Conservation (phyloP, 345 rosid genomes). For the Salix koriyanagi region DNA sequence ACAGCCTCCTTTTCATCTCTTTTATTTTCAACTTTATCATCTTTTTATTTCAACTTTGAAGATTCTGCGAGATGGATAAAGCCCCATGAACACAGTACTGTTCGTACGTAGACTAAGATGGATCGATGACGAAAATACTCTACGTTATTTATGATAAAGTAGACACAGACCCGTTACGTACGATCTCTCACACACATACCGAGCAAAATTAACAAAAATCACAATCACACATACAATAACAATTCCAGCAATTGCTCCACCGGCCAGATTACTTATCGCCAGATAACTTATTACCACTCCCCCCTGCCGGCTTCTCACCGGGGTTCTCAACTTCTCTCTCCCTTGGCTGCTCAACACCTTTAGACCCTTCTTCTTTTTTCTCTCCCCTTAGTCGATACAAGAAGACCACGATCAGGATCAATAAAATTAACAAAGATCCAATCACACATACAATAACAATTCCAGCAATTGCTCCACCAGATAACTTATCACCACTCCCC, state of each 20-base stretch:
- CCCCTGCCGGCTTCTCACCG: slow-evolving; percentile 1
- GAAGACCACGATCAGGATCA: slow-evolving; percentile 21
- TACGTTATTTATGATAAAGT: too few relatives aligned
- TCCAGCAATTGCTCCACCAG: too few relatives aligned
- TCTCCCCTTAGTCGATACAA: slow-evolving; percentile 29
- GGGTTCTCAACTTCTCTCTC: slow-evolving; percentile 16
- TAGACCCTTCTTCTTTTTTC: slow-evolving; percentile 1
- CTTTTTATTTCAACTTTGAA: too few relatives aligned
- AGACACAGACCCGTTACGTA: not conserved
- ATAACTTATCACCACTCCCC: not conserved
- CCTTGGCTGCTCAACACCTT: slow-evolving; percentile 12
- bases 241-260: too few relatives aligned
- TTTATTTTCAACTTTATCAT: too few relatives aligned
- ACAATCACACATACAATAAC: too few relatives aligned
- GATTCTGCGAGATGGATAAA: not conserved
- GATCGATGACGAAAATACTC: not conserved
- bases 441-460: too few relatives aligned
- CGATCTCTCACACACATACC: not conserved
- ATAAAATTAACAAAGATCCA: too few relatives aligned
- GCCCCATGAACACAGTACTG: not conserved
- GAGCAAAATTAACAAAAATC: not conserved
- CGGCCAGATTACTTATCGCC: too few relatives aligned
- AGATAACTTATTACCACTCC: not conserved
- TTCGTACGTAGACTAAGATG: not conserved
- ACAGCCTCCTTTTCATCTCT: not conserved